Percentiles rank a stretch among this genome's conserved stretches.
These are phyloP conservation scores for Termitomyces sp. DNA, from an alignment of 1,284 basidiomycete genomes.

Conservation along the genomic window DNA sequence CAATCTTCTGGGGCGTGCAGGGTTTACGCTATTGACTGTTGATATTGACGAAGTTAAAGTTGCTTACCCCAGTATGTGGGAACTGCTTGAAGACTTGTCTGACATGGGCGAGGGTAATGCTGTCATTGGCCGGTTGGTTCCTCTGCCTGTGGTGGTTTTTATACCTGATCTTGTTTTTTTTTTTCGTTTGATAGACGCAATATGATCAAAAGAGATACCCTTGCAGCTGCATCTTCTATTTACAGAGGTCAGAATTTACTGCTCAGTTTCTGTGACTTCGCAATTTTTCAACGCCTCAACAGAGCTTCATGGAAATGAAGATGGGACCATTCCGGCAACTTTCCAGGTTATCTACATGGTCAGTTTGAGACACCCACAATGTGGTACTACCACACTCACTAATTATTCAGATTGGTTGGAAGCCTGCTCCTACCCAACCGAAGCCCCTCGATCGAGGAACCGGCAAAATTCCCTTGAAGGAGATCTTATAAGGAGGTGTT, in stretches of 20 bases:
- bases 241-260: constrained; percentile 66
- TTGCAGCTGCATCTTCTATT: constrained; percentile 88
- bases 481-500: constrained; percentile 56
- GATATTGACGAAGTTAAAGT: constrained; percentile 94
- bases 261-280: neutral
- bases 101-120: constrained; percentile 98
- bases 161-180: neutral
- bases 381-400: constrained; percentile 7
- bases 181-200: constrained; percentile 44
- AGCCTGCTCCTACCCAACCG: constrained; percentile 80
- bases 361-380: constrained; percentile 21
- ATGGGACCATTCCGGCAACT: constrained; percentile 87
- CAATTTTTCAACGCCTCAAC: constrained; percentile 2
- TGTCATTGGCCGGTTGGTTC: constrained; percentile 66
- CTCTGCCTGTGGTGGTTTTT: neutral
- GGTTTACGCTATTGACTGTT: constrained; percentile 91
- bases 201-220: constrained; percentile 79
- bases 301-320: constrained; percentile 84
- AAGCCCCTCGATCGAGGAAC: constrained; percentile 85
- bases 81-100: constrained; percentile 87
- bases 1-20: constrained; percentile 86
- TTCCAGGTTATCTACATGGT: constrained; percentile 96
- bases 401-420: constrained; percentile 89
- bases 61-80: constrained; percentile 94
- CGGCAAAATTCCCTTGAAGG: constrained; percentile 76